These are phyloP conservation scores for Capsicum baccatum DNA, from an alignment of 257 asterid genomes.

Conservation along the genomic window DNA sequence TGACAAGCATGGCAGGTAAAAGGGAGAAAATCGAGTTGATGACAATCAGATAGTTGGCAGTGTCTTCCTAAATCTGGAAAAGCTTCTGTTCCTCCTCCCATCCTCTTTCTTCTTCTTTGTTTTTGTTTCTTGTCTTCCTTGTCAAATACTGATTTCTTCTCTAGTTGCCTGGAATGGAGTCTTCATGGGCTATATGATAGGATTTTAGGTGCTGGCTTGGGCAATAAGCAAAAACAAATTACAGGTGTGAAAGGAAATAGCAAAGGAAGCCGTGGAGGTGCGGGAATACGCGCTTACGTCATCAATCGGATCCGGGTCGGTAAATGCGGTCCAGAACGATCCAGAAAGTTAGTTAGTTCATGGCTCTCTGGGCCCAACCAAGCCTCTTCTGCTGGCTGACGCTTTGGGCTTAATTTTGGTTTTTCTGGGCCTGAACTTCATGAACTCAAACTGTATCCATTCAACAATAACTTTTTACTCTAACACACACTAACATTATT, in stretches of 20 bases:
- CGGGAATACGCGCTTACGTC: constrained; percentile 16
- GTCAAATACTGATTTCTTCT: background rate
- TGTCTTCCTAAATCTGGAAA: constrained; percentile 91
- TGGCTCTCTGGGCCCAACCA: background rate
- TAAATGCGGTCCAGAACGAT: background rate
- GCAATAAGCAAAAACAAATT: constrained; percentile 35
- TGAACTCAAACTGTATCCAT: background rate
- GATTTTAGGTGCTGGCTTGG: constrained; percentile 47
- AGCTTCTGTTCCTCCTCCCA: constrained; percentile 86
- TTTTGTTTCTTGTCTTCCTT: background rate
- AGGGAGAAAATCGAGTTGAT: constrained; percentile 90
- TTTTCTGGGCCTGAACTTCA: background rate
- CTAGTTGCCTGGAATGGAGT: background rate
- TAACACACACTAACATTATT: background rate
- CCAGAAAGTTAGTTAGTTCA: background rate
- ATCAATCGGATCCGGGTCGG: background rate
- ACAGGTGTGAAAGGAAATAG: background rate
- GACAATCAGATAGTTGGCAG: constrained; percentile 74
- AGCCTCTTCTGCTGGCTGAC: background rate
- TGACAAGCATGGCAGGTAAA: constrained; percentile 74
- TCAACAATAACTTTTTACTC: too few relatives aligned
- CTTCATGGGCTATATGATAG: background rate
- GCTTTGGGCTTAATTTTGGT: background rate
- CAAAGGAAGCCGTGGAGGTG: background rate
- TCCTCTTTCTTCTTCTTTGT: background rate